Base-by-base conservation (phyloP, 495 filamentous ascomycete species). In the Lindgomyces ingoldianus region DNA sequence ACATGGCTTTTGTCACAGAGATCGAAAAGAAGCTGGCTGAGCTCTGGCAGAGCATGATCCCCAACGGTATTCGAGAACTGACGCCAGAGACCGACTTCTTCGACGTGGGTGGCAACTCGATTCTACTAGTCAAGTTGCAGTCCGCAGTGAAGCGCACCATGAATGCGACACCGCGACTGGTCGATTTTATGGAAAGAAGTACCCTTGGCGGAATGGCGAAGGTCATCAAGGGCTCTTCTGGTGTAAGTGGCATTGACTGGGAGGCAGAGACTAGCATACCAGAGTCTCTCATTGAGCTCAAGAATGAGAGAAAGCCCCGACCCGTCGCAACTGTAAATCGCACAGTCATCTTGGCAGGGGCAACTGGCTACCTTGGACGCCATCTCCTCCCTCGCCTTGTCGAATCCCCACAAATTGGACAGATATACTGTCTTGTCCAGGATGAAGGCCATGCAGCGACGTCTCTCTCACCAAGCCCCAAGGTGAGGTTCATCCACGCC, bases 291-390 rank as follows among this genome's bases (percentile, higher is more conserved):
- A 10, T 39, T 19, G 11, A 26, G 21, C 45, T 45, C 12, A 52
- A 24, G 4, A 18, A 9, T 25, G 16, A 6, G 14, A 4, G 27
- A 52, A 52, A 25, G 18, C 16, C 24, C 22, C 25, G 16, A 52
- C 4, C 12, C 4, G 22, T 22, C 11, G 22, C 4, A 57, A n/a
- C n/a, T n/a, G n/a, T 48, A 29, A 50, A 24, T 8, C 60, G 70
- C 11, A 45, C 77, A 52, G 25, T 70, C n/a, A 60, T n/a, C n/a
- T n/a, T n/a, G n/a, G n/a, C 65, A 49, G 64, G 57, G 39, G 63
- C 53, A 45, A 65, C 67, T n/a, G 62, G 70, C 41, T 48, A 50
- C 29, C 58, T 70, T 3, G 55, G 39, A 45, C 27, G 61, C 57
- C 44, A 55, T 55, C 3, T 67, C 53, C 47, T 65, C 21, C 29